These are phyloP conservation scores for Silene coronaria DNA, from an alignment of 179 eudicot genomes.

Conservation along the genomic window DNA sequence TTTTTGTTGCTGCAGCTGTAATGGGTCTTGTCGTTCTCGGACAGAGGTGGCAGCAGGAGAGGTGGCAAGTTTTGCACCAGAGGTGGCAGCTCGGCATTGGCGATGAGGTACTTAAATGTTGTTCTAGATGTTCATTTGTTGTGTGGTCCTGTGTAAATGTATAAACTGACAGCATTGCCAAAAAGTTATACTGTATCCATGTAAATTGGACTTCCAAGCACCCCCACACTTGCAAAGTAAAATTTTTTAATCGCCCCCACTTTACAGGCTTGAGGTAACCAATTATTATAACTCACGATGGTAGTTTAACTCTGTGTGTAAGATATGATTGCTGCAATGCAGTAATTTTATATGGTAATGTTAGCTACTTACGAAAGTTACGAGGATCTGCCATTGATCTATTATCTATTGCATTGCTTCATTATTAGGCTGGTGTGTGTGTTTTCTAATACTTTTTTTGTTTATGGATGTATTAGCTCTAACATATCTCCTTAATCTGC, in stretches of 20 bases:
- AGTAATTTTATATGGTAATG: not conserved
- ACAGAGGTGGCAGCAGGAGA: slow-evolving; percentile 81
- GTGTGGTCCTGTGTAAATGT: not conserved
- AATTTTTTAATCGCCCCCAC: too few species aligned
- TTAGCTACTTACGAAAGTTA: not conserved
- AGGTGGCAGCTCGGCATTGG: slow-evolving; percentile 58
- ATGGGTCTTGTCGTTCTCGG: slow-evolving; percentile 93
- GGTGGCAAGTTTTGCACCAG: slow-evolving; percentile 71
- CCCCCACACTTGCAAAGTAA: too few species aligned
- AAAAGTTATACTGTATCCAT: too few species aligned
- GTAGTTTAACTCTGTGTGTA: not conserved
- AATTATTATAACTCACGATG: not conserved
- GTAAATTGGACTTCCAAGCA: too few species aligned
- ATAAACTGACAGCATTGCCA: not conserved
- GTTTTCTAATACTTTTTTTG: not conserved
- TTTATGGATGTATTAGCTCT: not conserved
- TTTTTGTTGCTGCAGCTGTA: slow-evolving; percentile 86
- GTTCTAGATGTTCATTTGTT: not conserved
- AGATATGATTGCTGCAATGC: not conserved
- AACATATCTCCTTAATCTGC: not conserved
- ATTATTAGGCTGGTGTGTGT: not conserved
- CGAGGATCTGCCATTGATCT: not conserved
- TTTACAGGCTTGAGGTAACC: not conserved
- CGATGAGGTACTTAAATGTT: slow-evolving; percentile 47
- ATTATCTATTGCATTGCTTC: not conserved